These are phyloP conservation scores for Leccinum subfulvum DNA, from an alignment of 1,284 basidiomycete genomes.

Conservation along the genomic window DNA sequence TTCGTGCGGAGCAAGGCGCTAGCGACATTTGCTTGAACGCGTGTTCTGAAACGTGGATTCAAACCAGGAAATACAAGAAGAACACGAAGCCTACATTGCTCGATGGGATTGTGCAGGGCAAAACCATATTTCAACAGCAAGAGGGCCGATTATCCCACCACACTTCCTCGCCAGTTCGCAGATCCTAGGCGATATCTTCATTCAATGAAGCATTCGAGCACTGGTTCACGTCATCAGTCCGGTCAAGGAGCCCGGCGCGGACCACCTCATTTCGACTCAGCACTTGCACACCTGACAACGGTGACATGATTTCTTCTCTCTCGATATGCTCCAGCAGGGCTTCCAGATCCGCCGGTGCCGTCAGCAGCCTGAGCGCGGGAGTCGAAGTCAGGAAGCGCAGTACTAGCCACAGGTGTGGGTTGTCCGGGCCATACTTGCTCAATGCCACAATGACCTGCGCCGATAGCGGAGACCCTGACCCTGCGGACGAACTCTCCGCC, in stretches of 20 bases:
- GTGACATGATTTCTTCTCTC: constrained; percentile 78
- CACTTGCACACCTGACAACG: constrained; percentile 85
- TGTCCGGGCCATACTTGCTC: constrained; percentile 67
- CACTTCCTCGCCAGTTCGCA: no score
- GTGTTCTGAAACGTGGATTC: no score
- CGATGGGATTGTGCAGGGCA: no score
- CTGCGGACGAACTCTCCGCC: not conserved
- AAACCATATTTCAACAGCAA: no score
- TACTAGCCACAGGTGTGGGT: constrained; percentile 82
- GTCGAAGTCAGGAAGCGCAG: constrained; percentile 86
- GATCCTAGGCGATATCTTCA: no score
- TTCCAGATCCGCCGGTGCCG: constrained; percentile 62
- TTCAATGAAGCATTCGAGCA: no score
- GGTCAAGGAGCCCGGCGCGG: constrained; percentile 67
- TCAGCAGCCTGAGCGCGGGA: constrained; percentile 53
- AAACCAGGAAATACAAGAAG: no score
- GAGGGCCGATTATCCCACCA: no score
- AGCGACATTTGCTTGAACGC: no score
- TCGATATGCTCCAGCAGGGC: constrained; percentile 77
- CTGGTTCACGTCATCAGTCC: no score
- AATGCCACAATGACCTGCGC: constrained; percentile 73
- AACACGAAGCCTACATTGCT: no score
- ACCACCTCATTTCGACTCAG: constrained; percentile 85
- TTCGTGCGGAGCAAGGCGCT: no score
- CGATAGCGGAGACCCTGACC: constrained; percentile 37